Evolutionary conservation across 176 grass and related monocot genomes (phyloP), one percentile per base, ranked within the genome.

Genomic region (Triticum urartu): DNA sequence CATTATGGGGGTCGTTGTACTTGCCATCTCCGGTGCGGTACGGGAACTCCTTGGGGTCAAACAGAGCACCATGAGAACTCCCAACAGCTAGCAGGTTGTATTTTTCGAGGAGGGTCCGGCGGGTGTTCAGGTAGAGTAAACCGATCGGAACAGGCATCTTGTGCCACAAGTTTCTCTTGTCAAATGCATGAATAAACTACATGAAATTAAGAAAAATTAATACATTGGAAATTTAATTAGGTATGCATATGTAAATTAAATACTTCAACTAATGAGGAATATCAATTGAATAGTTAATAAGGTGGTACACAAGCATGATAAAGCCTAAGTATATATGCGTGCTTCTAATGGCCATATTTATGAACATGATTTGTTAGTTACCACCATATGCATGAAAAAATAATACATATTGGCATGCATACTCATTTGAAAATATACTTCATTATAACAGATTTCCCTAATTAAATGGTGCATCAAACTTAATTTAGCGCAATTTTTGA

Each of bases 131-230:
- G 91, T 93, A 93, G 64, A 79, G 2, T 67, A 93, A 81, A 56
- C 91, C 91, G 13, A 88, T 54, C 2, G 30, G 66, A 34, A 93
- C 91, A 18, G 91, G 91, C 91, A 93, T 59, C 72, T 82, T 82
- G 77, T 93, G 85, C 91, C 91, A 93, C 8, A 93, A 28, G 43
- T 85, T 86, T 22, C 84, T 70, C 88, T 65, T 90, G 79, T 93
- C 91, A 47, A 93, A 50, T 65, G 81, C 68, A 77, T 93, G 91
- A 71, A 93, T 83, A 7, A 88, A 62, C 91, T 93, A 83, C 62
- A 79, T 72, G 80, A 15, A 43, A 88, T 80, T 80, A 66, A 80
- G 34, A 80, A 66, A 5, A 48, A 33, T 48, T 66, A 80, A 48
- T 80, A 80, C 38, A 80, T 66, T 80, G 36, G 78, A 32, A 66